These are phyloP conservation scores for Haematococcus sp. DNA, from an alignment of 139 green algal genomes.

Conservation along the genomic window DNA sequence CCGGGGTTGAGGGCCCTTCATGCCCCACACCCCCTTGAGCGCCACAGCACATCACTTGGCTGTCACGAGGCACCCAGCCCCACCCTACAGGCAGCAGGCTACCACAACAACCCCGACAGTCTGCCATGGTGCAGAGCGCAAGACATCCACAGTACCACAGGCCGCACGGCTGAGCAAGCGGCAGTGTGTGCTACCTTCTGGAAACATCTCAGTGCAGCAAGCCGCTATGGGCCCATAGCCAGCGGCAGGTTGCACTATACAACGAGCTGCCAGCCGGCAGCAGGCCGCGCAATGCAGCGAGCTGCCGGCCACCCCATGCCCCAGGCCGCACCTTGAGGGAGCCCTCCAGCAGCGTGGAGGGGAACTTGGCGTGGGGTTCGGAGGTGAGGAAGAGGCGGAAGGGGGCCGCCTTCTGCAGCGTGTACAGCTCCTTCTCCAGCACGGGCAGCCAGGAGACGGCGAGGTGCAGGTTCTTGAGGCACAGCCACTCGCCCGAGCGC, in stretches of 20 bases:
- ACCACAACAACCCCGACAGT: too few species aligned
- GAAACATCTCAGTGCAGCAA: too few species aligned
- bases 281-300: neutral
- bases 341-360: conserved; percentile 67
- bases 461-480: conserved; percentile 86
- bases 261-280: neutral
- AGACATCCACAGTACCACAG: too few species aligned
- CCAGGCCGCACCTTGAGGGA: conserved; percentile 64
- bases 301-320: too few species aligned
- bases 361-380: conserved; percentile 68
- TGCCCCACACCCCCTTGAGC: neutral
- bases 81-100: too few species aligned
- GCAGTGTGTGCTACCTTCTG: neutral
- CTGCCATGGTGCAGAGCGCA: too few species aligned
- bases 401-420: conserved; percentile 38
- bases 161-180: too few species aligned
- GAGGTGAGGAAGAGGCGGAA: conserved; percentile 79
- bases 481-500: conserved; percentile 69
- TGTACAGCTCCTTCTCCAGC: conserved; percentile 74
- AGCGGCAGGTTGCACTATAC: neutral
- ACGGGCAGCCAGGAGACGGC: conserved; percentile 68
- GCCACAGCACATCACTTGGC: too few species aligned
- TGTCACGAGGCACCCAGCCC: too few species aligned
- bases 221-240: neutral
- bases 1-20: neutral